phyloP scores from a whole-genome alignment of 768 basidiomycete genomes.

The Termitomyces sp. region DNA sequence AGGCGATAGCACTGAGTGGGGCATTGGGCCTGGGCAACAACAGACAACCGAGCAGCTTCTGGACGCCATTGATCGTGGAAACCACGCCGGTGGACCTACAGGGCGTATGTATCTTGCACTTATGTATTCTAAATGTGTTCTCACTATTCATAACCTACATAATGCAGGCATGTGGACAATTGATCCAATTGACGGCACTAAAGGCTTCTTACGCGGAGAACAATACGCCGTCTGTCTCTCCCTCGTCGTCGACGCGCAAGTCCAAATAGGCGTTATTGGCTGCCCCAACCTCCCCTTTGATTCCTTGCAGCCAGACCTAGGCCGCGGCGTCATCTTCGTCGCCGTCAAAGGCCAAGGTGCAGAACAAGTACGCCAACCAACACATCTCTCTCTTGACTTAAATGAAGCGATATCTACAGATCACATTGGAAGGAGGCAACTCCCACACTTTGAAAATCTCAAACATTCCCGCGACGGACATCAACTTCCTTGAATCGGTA shows the following conservation, averaged over 20 bases:
- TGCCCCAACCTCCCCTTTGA: conserved; percentile 86
- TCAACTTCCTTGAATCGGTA: conserved; percentile 85
- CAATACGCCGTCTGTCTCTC: conserved; percentile 93
- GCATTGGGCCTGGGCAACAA: conserved; percentile 55
- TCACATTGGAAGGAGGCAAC: conserved; percentile 45
- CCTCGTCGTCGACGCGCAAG: conserved; percentile 70
- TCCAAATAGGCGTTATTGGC: conserved; percentile 82
- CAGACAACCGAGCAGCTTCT: conserved; percentile 58
- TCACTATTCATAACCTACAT: not conserved
- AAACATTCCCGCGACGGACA: conserved; percentile 34
- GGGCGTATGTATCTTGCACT: conserved; percentile 53
- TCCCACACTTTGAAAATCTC: conserved; percentile 51
- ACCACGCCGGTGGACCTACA: conserved; percentile 57
- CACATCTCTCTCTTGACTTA: not conserved
- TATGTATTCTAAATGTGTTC: not conserved
- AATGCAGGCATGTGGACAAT: conserved; percentile 79
- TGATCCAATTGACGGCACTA: conserved; percentile 91
- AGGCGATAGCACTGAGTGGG: conserved; percentile 66
- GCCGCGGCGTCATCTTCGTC: conserved; percentile 78
- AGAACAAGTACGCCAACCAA: conserved; percentile 44
- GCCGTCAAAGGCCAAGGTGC: conserved; percentile 86
- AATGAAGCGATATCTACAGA: conserved; percentile 28
- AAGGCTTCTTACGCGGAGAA: conserved; percentile 87
- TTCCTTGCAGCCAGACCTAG: conserved; percentile 44
- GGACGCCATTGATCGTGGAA: conserved; percentile 84